Percentiles rank a stretch among this genome's conserved stretches.
phyloP scores from a whole-genome alignment of 352 stramenopile species.

The Pythium periplocum region DNA sequence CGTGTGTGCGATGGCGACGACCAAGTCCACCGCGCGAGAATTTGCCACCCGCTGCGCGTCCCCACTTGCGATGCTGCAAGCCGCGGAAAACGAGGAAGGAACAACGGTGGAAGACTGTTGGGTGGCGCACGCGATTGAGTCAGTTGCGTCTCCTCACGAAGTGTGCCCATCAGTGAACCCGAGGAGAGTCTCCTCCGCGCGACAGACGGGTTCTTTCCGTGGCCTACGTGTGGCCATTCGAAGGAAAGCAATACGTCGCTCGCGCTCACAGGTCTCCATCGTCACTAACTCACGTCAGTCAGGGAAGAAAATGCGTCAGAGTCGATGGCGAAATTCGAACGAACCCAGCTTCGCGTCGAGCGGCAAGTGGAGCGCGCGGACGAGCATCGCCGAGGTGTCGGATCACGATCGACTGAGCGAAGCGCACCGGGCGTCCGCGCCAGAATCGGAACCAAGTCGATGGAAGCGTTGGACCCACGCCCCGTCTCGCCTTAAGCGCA shows the following conservation, averaged over 20 bases:
- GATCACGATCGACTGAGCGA: conserved; percentile 4
- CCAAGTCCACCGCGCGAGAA: too few species aligned
- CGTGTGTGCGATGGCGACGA: too few species aligned
- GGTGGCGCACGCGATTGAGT: conserved; percentile 10
- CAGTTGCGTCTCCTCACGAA: conserved; percentile 5
- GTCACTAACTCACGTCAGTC: background rate
- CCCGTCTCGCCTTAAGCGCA: conserved; percentile 5
- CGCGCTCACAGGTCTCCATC: background rate
- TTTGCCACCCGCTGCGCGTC: too few species aligned
- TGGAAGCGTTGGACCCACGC: conserved; percentile 5
- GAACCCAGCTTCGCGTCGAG: background rate
- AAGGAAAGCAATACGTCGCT: background rate
- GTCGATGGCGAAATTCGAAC: background rate
- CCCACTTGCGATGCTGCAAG: too few species aligned
- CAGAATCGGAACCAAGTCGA: background rate
- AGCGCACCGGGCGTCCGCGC: background rate
- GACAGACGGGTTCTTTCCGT: background rate
- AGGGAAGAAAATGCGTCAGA: background rate
- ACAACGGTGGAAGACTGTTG: background rate
- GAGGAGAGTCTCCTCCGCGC: background rate
- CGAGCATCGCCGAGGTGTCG: background rate
- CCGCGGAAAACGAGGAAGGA: too few species aligned
- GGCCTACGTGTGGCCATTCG: background rate
- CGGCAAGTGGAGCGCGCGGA: background rate
- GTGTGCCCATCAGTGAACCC: conserved; percentile 6